phyloP scores from a whole-genome alignment of 306 rosid genomes.

The Rosa persica region DNA sequence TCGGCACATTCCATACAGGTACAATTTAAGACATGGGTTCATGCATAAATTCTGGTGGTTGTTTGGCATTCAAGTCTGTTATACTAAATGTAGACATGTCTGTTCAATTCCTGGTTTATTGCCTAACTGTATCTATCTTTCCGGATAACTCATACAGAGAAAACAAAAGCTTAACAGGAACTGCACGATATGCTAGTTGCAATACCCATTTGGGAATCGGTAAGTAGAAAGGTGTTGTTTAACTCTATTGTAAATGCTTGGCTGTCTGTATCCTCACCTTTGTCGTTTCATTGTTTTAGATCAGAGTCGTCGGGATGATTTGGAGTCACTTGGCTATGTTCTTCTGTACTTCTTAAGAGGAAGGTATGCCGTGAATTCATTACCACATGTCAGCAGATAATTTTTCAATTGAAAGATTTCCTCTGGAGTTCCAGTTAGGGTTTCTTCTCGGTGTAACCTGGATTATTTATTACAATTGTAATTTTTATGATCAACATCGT shows the following conservation, averaged over 20 bases:
- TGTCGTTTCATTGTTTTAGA: conserved; percentile 37
- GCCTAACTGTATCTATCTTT: background rate
- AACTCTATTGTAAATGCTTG: background rate
- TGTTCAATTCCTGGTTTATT: background rate
- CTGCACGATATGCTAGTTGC: conserved; percentile 90
- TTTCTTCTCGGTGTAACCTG: background rate
- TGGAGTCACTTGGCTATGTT: conserved; percentile 89
- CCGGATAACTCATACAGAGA: conserved; percentile 46
- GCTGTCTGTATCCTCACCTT: background rate
- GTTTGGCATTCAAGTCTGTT: background rate
- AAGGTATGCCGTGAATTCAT: conserved; percentile 44
- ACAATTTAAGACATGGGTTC: background rate
- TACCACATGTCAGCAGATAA: background rate
- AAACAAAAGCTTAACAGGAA: conserved; percentile 80
- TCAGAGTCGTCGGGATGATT: conserved; percentile 91
- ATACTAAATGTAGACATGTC: conserved; percentile 3
- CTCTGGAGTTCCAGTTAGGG: background rate
- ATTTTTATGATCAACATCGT: background rate
- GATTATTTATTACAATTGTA: background rate
- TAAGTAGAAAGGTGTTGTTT: conserved; percentile 25
- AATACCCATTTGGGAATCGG: conserved; percentile 86
- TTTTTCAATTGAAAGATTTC: background rate
- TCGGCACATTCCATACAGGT: conserved; percentile 84
- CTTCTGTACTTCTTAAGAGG: conserved; percentile 83
- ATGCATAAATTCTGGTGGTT: background rate